Evolutionary conservation across 305 asterid genomes (phyloP), one percentile per base, ranked within the genome.

Genomic region (Plantago coronopus): DNA sequence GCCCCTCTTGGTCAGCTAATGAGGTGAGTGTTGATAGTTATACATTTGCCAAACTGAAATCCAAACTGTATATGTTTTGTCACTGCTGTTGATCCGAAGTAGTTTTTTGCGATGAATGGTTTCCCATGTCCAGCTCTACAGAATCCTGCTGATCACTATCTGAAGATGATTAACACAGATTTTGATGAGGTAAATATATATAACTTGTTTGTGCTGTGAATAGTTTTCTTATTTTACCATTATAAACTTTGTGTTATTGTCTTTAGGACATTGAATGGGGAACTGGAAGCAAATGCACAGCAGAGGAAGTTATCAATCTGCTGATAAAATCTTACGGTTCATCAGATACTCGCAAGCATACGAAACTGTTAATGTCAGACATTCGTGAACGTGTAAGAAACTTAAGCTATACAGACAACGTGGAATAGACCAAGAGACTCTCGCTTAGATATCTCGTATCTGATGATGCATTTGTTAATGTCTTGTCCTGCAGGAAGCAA

Each of bases 131-230:
- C 87, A 2, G 38, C 69, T 29, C 68, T 68, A 60, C 81, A 79
- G 42, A 83, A 84, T 64, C 93, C 86, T 1, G 82, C 88, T 7
- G 93, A 86, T 70, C 89, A 84, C 64, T 86, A 75, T 72, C 83
- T 86, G n/a, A 75, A 69, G 45, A 71, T 70, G 71, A 80, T 81
- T 23, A 86, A 86, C 38, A 74, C 83, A 0, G 93, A 86, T 43
- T 86, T 86, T 64, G 68, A 78, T 40, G 79, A 80, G 83, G 95
- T 80, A 56, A 1, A 64, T 10, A 20, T 18, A 21, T n/a, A 19
- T 4, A 14, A 16, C 6, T 18, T 25, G 9, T 62, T 7, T 8
- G 31, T n/a, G 14, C 17, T 11, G 22, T 67, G 27, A 17, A 31
- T 12, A 22, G 23, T 29, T 50, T 12, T 11, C 23, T 22, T 17